A percentile compares a stretch with the other conserved stretches of the same genome.
phyloP scores from a whole-genome alignment of 768 basidiomycete species.

The Pholiota molesta region DNA sequence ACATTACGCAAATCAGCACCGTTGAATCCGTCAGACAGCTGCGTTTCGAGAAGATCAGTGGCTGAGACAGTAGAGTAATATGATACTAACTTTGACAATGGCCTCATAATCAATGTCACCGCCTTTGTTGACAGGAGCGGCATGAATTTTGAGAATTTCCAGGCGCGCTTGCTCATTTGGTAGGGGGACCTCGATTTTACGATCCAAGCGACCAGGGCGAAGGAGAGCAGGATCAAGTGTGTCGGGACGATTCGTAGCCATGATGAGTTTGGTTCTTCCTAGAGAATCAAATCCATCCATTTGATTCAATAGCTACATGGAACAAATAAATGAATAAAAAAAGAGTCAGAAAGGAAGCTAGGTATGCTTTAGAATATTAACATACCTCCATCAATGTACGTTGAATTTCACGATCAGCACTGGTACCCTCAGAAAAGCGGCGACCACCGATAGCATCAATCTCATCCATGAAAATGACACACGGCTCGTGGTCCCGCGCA shows the following conservation, averaged over 20 bases:
- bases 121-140: conserved; percentile 89
- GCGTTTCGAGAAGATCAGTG: neutral
- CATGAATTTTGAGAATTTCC: conserved; percentile 98
- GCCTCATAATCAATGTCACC: conserved; percentile 98
- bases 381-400: conserved; percentile 92
- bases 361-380: neutral
- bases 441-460: conserved; percentile 97
- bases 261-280: conserved; percentile 94
- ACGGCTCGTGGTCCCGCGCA: conserved; percentile 96
- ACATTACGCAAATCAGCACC: conserved; percentile 97
- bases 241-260: conserved; percentile 99
- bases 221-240: conserved; percentile 96
- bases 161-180: conserved; percentile 96
- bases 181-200: conserved; percentile 97
- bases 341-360: neutral
- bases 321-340: conserved; percentile 4
- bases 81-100: conserved; percentile 83
- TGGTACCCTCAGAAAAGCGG: conserved; percentile 89
- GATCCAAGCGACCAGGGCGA: conserved; percentile 93
- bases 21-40: conserved; percentile 92
- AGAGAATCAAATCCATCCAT: conserved; percentile 99
- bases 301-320: conserved; percentile 86
- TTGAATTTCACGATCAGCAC: conserved; percentile 98
- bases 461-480: conserved; percentile 98
- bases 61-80: conserved; percentile 5